Evolutionary conservation across 768 basidiomycete genomes (phyloP).

Genomic region (Gymnopilus dilepis): DNA sequence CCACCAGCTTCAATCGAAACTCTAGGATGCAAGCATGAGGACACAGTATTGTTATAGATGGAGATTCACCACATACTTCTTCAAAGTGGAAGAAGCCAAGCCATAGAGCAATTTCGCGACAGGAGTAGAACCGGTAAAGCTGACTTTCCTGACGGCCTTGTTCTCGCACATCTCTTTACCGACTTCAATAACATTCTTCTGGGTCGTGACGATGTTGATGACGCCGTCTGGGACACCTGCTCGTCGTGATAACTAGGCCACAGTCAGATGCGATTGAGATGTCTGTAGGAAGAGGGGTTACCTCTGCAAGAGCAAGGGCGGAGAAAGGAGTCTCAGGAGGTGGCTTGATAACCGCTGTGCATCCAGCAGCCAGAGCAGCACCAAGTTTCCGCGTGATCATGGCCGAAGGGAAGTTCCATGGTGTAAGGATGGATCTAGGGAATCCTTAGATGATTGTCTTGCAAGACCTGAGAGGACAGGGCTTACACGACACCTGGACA

Average conservation of each 20-base stretch:
- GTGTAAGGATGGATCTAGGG: slow-evolving; percentile 75
- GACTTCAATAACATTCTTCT: slow-evolving; percentile 83
- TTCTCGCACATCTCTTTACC: slow-evolving; percentile 95
- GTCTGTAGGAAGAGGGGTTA: slow-evolving; percentile 31
- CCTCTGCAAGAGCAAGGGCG: slow-evolving; percentile 89
- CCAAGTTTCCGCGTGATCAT: slow-evolving; percentile 94
- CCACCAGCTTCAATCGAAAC: slow-evolving; percentile 90
- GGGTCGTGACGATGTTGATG: slow-evolving; percentile 91
- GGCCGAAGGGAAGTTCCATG: slow-evolving; percentile 95
- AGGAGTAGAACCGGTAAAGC: slow-evolving; percentile 88
- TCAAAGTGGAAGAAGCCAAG: slow-evolving; percentile 77
- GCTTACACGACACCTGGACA: slow-evolving; percentile 47
- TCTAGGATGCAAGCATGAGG: slow-evolving; percentile 27
- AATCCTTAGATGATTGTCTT: slow-evolving; percentile 10
- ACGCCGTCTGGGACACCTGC: slow-evolving; percentile 97
- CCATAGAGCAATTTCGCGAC: slow-evolving; percentile 80
- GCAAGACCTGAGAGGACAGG: neutral
- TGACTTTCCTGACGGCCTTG: slow-evolving; percentile 83
- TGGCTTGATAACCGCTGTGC: slow-evolving; percentile 94
- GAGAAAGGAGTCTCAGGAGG: slow-evolving; percentile 96
- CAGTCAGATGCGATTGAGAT: neutral
- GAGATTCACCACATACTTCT: slow-evolving; percentile 63
- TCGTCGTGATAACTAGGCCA: slow-evolving; percentile 69
- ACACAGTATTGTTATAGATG: neutral
- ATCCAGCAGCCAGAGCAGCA: slow-evolving; percentile 93